These are phyloP conservation scores for Aspergillus niger DNA, from an alignment of 2,329 filamentous ascomycete species.

Conservation along the genomic window DNA sequence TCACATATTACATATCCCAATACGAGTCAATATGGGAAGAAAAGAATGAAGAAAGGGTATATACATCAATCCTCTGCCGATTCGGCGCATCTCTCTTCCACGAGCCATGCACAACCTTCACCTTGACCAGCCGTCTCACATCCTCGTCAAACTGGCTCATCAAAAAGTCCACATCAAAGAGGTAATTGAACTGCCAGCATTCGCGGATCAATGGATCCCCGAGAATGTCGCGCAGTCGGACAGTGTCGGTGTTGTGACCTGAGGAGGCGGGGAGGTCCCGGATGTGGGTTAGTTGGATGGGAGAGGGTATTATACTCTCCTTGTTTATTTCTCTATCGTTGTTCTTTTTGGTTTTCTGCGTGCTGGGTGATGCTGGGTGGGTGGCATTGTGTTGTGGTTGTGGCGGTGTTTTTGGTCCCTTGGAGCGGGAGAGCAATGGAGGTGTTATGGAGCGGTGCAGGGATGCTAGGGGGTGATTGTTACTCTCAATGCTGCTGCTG, in stretches of 20 bases:
- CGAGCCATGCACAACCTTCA: conserved; percentile 65
- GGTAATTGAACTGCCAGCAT: conserved; percentile 60
- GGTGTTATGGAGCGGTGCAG: conserved; percentile 36
- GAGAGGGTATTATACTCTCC: conserved; percentile 55
- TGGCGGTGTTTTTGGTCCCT: not conserved
- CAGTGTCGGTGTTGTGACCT: conserved; percentile 64
- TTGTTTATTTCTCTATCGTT: not conserved
- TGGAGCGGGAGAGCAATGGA: conserved; percentile 17
- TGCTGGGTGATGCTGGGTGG: not conserved
- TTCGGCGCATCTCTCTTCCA: conserved; percentile 69
- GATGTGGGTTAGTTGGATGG: conserved; percentile 71
- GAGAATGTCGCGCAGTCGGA: conserved; percentile 68
- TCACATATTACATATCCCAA: too few relatives aligned
- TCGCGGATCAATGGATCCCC: conserved; percentile 71
- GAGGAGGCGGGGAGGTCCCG: conserved; percentile 59
- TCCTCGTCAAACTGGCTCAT: conserved; percentile 63
- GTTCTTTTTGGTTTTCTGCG: not conserved
- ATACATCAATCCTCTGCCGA: conserved; percentile 60
- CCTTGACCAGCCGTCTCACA: conserved; percentile 53
- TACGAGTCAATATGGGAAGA: too few relatives aligned
- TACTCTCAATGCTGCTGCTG: not conserved
- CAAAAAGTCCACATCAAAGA: conserved; percentile 61
- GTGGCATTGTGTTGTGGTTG: not conserved
- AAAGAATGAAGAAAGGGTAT: not conserved
- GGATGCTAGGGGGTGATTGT: conserved; percentile 23